Base-by-base conservation (phyloP, 2,329 filamentous ascomycete genomes). In the Immersiporthe knoxdaviesiana region DNA sequence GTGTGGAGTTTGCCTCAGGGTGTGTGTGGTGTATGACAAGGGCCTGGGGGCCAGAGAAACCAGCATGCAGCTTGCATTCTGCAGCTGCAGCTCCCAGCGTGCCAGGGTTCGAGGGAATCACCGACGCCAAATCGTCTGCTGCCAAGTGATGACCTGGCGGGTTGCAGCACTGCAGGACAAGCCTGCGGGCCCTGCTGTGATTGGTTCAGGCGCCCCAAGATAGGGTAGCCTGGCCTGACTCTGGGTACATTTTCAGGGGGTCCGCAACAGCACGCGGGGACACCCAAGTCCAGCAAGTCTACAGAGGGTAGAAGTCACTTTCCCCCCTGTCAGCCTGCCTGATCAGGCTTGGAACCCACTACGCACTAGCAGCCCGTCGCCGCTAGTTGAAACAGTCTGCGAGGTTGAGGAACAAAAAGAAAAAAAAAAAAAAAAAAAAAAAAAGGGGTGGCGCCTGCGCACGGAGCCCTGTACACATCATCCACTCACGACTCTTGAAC, bases 381-480 rank as follows among this genome's bases (percentile, higher is more conserved):
- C 39, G 59, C 27, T 47, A 47, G 61, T 32, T 63, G 61, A 63
- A 63, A 63, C 61, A 63, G 16, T n/a, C 27, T 32, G 35, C 14
- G 18, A n/a, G 35, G 18, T 8, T n/a, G 14, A 32, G 7, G 35
- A 35, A 35, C 35, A 35, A 35, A 35, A 10, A 18, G 37, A 30
- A 21, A 2, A 3, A 8, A 21, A 37, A 30, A 30, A 41, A 30
- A 30, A 21, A 2, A 3, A 8, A 21, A 37, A 30, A 30, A 41
- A 30, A 63, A 32, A 32, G 8, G 39, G 39, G 61, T 11, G 61
- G 61, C 61, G 61, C 35, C 61, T 24, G 61, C 61, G 41, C 35
- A 24, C 18, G 61, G 35, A 24, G 32, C 58, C 30, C 52, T 30
- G 52, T 18, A 56, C 52, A 56, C 52, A 56, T 56, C 52, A 56